phyloP scores from a whole-genome alignment of 768 basidiomycete genomes.

The Pleurotus ostreatus region DNA sequence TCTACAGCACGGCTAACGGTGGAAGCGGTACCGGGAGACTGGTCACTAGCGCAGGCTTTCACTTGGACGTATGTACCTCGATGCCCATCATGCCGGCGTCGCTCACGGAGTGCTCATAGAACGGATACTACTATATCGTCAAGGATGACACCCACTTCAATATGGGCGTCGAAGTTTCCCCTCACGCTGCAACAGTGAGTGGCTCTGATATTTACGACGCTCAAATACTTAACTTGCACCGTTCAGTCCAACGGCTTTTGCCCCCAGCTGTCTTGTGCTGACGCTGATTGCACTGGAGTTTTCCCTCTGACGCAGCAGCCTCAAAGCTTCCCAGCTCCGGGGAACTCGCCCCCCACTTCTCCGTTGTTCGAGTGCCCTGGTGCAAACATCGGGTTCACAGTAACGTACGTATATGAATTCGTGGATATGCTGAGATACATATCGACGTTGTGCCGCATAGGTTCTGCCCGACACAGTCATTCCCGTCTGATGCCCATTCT shows the following conservation, averaged over 20 bases:
- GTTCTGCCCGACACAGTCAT: conserved; percentile 15
- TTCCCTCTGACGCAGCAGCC: background rate
- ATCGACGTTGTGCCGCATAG: conserved; percentile 11
- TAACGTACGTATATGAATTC: conserved; percentile 15
- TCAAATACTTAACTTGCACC: no score
- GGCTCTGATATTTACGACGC: background rate
- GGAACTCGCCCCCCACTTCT: background rate
- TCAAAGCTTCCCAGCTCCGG: background rate
- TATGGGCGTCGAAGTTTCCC: conserved; percentile 26
- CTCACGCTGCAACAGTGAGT: conserved; percentile 18
- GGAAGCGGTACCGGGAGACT: conserved; percentile 13
- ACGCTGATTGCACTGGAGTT: background rate
- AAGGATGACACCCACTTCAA: conserved; percentile 26
- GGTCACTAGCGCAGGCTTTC: conserved; percentile 20
- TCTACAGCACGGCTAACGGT: conserved; percentile 18
- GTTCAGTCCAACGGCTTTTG: conserved; percentile 15
- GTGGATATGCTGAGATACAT: background rate
- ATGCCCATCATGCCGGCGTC: background rate
- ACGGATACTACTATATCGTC: conserved; percentile 26
- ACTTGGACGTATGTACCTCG: conserved; percentile 8
- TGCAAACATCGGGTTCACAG: background rate
- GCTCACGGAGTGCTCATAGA: conserved; percentile 7
- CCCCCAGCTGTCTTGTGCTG: conserved; percentile 14
- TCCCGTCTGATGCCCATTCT: conserved; percentile 13
- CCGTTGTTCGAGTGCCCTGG: background rate